phyloP scores from a whole-genome alignment of 805 yeast species.

The Spathaspora gorwiae region DNA sequence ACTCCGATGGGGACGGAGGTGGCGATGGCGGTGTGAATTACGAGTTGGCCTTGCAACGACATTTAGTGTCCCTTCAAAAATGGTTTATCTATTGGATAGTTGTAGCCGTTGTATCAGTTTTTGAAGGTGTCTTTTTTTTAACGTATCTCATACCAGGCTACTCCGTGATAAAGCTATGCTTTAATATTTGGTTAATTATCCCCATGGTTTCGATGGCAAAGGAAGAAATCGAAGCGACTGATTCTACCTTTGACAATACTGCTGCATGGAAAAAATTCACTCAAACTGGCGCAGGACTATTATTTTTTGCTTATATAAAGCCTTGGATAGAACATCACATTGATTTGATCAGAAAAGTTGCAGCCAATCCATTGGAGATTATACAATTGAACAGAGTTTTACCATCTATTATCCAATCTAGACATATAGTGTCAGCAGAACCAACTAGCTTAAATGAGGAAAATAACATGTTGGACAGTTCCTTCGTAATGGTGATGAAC shows the following conservation, averaged over 20 bases:
- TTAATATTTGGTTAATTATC: conserved; percentile 58
- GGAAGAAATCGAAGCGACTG: conserved; percentile 5
- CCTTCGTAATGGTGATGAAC: conserved; percentile 10
- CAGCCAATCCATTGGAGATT: conserved; percentile 4
- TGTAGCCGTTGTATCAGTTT: conserved; percentile 38
- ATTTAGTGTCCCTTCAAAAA: conserved; percentile 30
- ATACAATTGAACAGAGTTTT: conserved; percentile 1
- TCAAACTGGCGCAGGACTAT: conserved; percentile 28
- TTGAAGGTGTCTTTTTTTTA: conserved; percentile 42
- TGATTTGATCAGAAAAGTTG: conserved; percentile 2
- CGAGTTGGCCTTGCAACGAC: conserved; percentile 16
- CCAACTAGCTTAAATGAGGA: not conserved
- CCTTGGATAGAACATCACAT: conserved; percentile 15
- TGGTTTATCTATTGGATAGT: conserved; percentile 63
- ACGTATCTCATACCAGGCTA: conserved; percentile 52
- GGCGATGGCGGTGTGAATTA: not conserved
- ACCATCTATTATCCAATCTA: not conserved
- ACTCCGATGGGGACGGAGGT: conserved; percentile 9
- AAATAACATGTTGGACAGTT: conserved; percentile 2
- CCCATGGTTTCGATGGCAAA: conserved; percentile 26
- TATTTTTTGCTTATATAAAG: conserved; percentile 25
- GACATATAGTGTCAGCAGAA: not conserved
- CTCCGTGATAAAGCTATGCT: conserved; percentile 41
- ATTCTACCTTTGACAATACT: conserved; percentile 8
- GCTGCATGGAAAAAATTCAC: conserved; percentile 29